Conservation (phyloP, 2,329 filamentous ascomycete genomes). For the Pseudogymnoascus sp. region DNA sequence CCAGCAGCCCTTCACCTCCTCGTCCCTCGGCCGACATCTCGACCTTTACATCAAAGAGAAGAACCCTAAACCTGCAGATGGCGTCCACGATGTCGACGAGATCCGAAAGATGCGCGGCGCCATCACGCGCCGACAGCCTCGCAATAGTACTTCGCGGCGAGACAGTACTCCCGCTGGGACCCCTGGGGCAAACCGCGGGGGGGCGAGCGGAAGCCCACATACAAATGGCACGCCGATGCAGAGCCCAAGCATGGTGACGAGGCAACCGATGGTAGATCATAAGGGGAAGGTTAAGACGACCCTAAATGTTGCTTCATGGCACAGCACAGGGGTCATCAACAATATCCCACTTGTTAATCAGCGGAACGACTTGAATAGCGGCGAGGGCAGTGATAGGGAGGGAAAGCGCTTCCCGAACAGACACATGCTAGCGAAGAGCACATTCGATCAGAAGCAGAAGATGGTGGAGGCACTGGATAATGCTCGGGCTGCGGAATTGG, state of each 20-base stretch:
- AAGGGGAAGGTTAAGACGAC: slow-evolving; percentile 36
- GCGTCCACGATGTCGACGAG: slow-evolving; percentile 81
- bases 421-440: slow-evolving; percentile 40
- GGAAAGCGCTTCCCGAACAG: slow-evolving; percentile 36
- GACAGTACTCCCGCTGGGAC: slow-evolving; percentile 53
- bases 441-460: slow-evolving; percentile 55
- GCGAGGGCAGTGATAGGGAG: slow-evolving; percentile 29
- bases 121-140: slow-evolving; percentile 79
- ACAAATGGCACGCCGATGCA: slow-evolving; percentile 14
- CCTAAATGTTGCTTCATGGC: slow-evolving; percentile 53
- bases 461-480: slow-evolving; percentile 65
- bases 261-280: slow-evolving; percentile 16
- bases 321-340: slow-evolving; percentile 69
- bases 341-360: slow-evolving; percentile 49
- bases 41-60: slow-evolving; percentile 91
- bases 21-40: slow-evolving; percentile 83
- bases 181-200: slow-evolving; percentile 31
- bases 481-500: slow-evolving; percentile 75
- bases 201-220: slow-evolving; percentile 15
- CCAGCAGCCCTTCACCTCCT: slow-evolving; percentile 82
- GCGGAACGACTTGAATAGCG: slow-evolving; percentile 36
- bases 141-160: slow-evolving; percentile 46
- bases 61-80: slow-evolving; percentile 81
- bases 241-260: slow-evolving; percentile 3
- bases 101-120: slow-evolving; percentile 74